Percentiles rank a stretch among this genome's conserved stretches.
phyloP scores from a whole-genome alignment of 352 stramenopile genomes.

The Pythium sp. region DNA sequence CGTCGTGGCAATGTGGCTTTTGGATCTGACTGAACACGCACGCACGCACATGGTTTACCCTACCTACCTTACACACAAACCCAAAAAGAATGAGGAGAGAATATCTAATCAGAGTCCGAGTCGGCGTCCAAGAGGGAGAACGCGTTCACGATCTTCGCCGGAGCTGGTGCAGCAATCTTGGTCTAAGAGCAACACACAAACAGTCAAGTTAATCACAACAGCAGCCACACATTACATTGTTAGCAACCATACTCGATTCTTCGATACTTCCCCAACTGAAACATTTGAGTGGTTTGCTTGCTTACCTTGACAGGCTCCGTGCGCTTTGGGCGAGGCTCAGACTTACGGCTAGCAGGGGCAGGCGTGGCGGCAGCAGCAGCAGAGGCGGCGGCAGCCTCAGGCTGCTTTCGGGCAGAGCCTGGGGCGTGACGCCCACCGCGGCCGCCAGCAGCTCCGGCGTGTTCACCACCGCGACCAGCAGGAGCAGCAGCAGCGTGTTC shows the following conservation, averaged over 20 bases:
- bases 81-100: conserved; percentile 1
- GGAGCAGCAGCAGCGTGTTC: conserved; percentile 25
- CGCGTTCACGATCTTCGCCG: conserved; percentile 68
- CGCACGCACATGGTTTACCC: neutral
- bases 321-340: conserved; percentile 47
- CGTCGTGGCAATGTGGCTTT: conserved; percentile 9
- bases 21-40: conserved; percentile 5
- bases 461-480: conserved; percentile 24
- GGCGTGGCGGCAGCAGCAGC: conserved; percentile 4
- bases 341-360: conserved; percentile 30
- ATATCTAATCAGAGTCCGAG: conserved; percentile 71
- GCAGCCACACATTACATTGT: neutral
- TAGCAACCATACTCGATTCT: neutral
- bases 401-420: conserved; percentile 20
- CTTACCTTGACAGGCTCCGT: conserved; percentile 41
- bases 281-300: neutral
- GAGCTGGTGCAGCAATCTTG: conserved; percentile 44
- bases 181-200: conserved; percentile 6
- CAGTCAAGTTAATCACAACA: neutral
- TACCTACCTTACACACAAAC: conserved; percentile 2
- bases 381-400: conserved; percentile 15
- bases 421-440: conserved; percentile 18
- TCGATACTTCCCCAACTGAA: neutral
- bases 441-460: conserved; percentile 22
- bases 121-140: conserved; percentile 52